Evolutionary conservation across 495 filamentous ascomycete species (phyloP), one percentile per base, ranked within the genome.

Genomic region (Emericellopsis terricola): DNA sequence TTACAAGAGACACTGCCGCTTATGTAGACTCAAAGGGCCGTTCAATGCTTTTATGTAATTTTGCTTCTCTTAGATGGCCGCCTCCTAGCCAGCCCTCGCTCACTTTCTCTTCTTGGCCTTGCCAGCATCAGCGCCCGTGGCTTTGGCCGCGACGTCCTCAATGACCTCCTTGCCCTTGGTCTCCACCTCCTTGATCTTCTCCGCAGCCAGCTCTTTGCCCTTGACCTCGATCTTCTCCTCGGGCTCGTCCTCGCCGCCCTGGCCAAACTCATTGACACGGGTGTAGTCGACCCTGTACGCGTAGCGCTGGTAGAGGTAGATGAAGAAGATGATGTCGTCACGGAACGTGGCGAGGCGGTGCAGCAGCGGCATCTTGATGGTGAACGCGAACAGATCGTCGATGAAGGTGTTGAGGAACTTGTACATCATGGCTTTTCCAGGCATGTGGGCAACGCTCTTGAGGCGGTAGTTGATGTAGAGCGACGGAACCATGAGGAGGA

Each of bases 401-500:
- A 71, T 71, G 41, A 67, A 77, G 3, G 72, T 77, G 52, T 81
- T 81, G 14, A 97, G 61, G 56, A 94, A 89, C 58, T 97, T 97
- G 62, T 96, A 97, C 42, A 74, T 84, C 86, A 97, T 85, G 6
- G 89, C 84, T 52, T 81, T 83, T 24, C 65, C 79, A 2, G 91
- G 89, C 89, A 97, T 94, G 57, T 97, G 89, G 19, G 89, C 89
- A 27, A 97, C 85, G 40, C 73, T 81, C 72, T 96, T 89, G 42
- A 97, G 69, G 6, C 87, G 70, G 61, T 97, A 97, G 64, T 97
- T 97, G 71, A 97, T 97, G 54, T 96, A 97, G 36, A 97, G 63
- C 38, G 72, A 78, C 18, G 89, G 89, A 13, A 97, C 82, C 89
- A 97, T 96, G 91, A 97, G 96, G 39, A 97, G 56, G 62, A 97